Evolutionary conservation across 768 basidiomycete genomes (phyloP).

Genomic region (Trametes maxima): DNA sequence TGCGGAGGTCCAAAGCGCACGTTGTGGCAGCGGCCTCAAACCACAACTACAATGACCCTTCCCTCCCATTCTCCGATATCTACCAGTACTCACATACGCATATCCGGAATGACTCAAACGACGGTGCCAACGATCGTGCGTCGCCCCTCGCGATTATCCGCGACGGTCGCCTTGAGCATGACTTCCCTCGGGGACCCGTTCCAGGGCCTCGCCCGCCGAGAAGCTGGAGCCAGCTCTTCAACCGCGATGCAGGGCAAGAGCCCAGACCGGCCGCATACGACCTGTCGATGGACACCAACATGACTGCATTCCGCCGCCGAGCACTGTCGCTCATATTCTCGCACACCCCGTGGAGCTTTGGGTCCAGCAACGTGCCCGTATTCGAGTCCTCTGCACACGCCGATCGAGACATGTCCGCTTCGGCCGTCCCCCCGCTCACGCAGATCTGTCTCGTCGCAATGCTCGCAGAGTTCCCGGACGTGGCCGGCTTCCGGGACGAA

Average conservation of each 20-base stretch:
- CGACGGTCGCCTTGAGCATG: conserved; percentile 23
- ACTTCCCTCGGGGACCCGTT: conserved; percentile 27
- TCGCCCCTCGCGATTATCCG: conserved; percentile 22
- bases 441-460: conserved; percentile 60
- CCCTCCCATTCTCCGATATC: conserved; percentile 48
- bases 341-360: conserved; percentile 27
- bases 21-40: conserved; percentile 1
- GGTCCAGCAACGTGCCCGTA: conserved; percentile 20
- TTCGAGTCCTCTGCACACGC: conserved; percentile 1
- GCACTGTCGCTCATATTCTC: conserved; percentile 58
- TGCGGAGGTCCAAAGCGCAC: conserved; percentile 34
- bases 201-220: conserved; percentile 43
- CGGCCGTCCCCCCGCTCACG: conserved; percentile 51
- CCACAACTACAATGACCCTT: conserved; percentile 43
- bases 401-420: conserved; percentile 3
- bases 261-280: background rate
- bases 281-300: conserved; percentile 21
- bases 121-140: conserved; percentile 3
- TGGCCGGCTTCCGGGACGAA: conserved; percentile 46
- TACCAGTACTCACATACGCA: conserved; percentile 22
- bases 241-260: conserved; percentile 30
- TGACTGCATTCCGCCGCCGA: conserved; percentile 50
- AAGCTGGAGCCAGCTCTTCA: conserved; percentile 52
- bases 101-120: background rate
- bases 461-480: conserved; percentile 33